These are phyloP conservation scores for Noccaea caerulescens DNA, from an alignment of 345 rosid species.

Conservation along the genomic window DNA sequence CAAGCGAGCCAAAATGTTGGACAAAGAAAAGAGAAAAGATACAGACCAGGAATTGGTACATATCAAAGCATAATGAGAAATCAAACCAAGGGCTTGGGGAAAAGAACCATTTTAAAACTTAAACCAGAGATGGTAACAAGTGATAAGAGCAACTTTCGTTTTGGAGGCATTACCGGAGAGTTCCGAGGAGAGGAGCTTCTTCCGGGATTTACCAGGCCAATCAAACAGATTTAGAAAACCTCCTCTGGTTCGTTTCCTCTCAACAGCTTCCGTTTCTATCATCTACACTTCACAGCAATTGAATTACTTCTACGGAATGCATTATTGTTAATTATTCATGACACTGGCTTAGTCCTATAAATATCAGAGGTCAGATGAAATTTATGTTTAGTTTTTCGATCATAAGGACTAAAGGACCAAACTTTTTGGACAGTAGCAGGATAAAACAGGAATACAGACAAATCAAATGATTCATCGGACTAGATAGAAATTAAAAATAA, in stretches of 20 bases:
- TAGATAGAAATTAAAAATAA: background rate
- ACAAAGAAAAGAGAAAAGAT: background rate
- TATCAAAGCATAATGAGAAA: background rate
- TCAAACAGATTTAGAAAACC: conserved; percentile 74
- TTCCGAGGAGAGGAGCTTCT: conserved; percentile 64
- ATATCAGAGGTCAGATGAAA: conserved; percentile 2
- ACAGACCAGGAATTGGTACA: too few relatives aligned
- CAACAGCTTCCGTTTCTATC: conserved; percentile 65
- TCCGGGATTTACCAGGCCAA: conserved; percentile 86
- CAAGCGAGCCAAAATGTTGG: background rate
- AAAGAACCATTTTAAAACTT: background rate
- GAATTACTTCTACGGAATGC: conserved; percentile 9
- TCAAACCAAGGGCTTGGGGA: conserved; percentile 21
- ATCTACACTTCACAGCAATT: conserved; percentile 44
- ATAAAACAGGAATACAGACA: conserved; percentile 33
- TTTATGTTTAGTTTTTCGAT: background rate
- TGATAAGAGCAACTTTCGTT: conserved; percentile 1
- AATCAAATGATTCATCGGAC: conserved; percentile 25
- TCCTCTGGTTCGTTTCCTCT: conserved; percentile 72
- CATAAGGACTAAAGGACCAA: conserved; percentile 27
- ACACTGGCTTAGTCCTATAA: background rate
- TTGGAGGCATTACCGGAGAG: conserved; percentile 31
- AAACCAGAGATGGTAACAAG: background rate
- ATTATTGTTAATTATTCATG: background rate
- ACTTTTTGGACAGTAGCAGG: conserved; percentile 28